phyloP scores from a whole-genome alignment of 2,329 filamentous ascomycete genomes.

The Paecilomyces formosus region DNA sequence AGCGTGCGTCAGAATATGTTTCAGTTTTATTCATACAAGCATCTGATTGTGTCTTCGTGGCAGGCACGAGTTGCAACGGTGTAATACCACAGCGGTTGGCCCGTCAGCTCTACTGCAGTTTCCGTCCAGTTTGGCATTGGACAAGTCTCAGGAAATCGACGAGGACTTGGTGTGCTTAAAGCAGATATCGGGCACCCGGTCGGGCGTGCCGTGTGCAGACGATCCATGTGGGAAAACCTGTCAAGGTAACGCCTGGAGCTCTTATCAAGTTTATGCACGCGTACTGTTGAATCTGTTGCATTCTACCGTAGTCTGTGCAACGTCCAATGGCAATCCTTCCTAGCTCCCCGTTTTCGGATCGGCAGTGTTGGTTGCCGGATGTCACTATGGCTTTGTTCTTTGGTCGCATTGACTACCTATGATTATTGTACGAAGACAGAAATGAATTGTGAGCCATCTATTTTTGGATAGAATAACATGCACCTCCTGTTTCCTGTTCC shows the following conservation, averaged over 20 bases:
- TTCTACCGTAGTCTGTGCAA: not conserved
- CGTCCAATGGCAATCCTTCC: not conserved
- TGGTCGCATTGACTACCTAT: too few species aligned
- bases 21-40: not conserved
- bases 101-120: not conserved
- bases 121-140: not conserved
- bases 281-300: not conserved
- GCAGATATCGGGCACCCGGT: not conserved
- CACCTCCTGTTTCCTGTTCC: too few species aligned
- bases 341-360: not conserved
- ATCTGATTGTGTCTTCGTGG: not conserved
- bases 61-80: not conserved
- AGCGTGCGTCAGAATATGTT: not conserved
- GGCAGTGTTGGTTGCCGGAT: not conserved
- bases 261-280: not conserved
- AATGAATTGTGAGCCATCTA: too few species aligned
- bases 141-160: not conserved
- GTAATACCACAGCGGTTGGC: not conserved
- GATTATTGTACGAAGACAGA: too few species aligned
- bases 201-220: not conserved
- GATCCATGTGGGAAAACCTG: not conserved
- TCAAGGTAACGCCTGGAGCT: not conserved
- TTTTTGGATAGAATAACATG: too few species aligned
- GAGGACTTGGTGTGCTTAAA: not conserved
- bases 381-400: not conserved